Evolutionary conservation across 2,329 filamentous ascomycete genomes (phyloP).

Genomic region (Phialocephala subalpina): DNA sequence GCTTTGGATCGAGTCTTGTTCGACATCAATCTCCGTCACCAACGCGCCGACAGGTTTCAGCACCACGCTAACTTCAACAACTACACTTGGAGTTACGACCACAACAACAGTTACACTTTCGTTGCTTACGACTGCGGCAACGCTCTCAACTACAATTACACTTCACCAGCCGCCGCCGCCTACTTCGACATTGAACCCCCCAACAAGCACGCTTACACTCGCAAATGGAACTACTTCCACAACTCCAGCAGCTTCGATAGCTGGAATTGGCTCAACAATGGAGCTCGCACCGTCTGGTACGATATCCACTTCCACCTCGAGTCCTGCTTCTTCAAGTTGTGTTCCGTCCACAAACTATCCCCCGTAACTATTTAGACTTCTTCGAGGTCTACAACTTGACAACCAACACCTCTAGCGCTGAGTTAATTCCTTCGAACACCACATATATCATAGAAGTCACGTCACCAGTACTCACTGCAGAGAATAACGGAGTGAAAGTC

Average conservation of each 20-base stretch:
- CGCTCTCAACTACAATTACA: not conserved
- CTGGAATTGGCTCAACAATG: not conserved
- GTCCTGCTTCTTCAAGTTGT: not conserved
- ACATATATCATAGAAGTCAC: constrained; percentile 1
- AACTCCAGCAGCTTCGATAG: not conserved
- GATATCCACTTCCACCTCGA: not conserved
- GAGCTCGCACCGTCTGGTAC: not conserved
- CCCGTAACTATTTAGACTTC: not conserved
- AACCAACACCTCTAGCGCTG: not conserved
- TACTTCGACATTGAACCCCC: not conserved
- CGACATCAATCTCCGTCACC: not conserved
- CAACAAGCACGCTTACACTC: not conserved
- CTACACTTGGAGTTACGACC: not conserved
- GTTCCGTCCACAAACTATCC: not conserved
- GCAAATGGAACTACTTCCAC: not conserved
- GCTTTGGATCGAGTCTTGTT: not conserved
- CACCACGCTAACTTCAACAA: not conserved
- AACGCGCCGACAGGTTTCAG: not conserved
- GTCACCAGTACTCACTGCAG: not conserved
- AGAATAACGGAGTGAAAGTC: not conserved
- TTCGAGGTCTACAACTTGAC: not conserved
- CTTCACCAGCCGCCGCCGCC: not conserved
- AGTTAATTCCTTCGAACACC: not conserved
- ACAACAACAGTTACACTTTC: not conserved
- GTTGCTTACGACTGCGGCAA: not conserved